Percentiles rank a stretch among this genome's conserved stretches.
These are phyloP conservation scores for Podospora comata DNA, from an alignment of 495 filamentous ascomycete species.

Conservation along the genomic window DNA sequence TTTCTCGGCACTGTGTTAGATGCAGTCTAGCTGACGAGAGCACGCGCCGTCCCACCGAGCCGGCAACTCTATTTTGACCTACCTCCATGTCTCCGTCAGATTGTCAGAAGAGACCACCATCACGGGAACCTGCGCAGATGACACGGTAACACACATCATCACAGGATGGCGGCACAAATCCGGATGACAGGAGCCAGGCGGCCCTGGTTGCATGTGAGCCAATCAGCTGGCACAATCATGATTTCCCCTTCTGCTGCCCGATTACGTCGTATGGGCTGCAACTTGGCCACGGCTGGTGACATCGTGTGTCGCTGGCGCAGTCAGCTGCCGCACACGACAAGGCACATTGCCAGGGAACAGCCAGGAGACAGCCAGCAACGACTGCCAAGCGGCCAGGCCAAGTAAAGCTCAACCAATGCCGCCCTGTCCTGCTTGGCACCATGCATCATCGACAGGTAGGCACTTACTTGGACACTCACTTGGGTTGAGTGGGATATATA, in stretches of 20 bases:
- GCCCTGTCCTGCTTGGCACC: neutral
- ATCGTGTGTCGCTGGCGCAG: neutral
- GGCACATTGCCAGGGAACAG: neutral
- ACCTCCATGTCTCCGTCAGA: too few relatives aligned
- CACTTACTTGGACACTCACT: neutral
- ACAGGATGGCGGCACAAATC: neutral
- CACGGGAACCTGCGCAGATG: too few relatives aligned
- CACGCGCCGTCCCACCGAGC: too few relatives aligned
- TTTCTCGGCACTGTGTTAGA: too few relatives aligned
- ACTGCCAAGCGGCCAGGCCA: neutral
- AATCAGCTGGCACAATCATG: neutral
- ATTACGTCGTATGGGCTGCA: neutral
- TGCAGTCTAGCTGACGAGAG: too few relatives aligned
- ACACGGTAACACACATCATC: neutral
- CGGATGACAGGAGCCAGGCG: neutral
- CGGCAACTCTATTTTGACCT: too few relatives aligned
- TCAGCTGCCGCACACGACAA: neutral
- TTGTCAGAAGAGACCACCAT: too few relatives aligned
- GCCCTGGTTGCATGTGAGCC: neutral
- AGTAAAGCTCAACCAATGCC: neutral
- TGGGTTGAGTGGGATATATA: neutral
- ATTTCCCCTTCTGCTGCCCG: neutral
- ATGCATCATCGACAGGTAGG: neutral
- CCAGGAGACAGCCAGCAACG: neutral
- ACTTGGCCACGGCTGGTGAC: neutral